phyloP scores from a whole-genome alignment of 768 basidiomycete species.

The Termitomyces sp. region DNA sequence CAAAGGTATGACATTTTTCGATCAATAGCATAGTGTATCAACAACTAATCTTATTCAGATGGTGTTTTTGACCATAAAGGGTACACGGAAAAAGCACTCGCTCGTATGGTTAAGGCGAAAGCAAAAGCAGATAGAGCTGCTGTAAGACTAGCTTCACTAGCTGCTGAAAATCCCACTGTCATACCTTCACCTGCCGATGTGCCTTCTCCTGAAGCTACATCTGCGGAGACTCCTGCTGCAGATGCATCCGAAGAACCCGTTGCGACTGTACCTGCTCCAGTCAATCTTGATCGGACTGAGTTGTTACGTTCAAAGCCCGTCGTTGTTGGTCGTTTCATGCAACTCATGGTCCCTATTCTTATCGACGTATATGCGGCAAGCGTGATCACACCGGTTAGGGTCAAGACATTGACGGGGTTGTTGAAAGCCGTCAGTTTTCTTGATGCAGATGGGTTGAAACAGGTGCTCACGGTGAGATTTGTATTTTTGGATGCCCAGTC shows the following conservation, averaged over 20 bases:
- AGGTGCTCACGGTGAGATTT: slow-evolving; percentile 69
- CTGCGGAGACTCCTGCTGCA: slow-evolving; percentile 31
- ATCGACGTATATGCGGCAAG: slow-evolving; percentile 99
- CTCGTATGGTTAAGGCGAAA: slow-evolving; percentile 74
- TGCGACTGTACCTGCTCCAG: slow-evolving; percentile 31
- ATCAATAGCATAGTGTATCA: not conserved
- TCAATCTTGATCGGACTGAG: slow-evolving; percentile 60
- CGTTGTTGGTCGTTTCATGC: slow-evolving; percentile 84
- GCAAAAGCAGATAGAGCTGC: slow-evolving; percentile 79
- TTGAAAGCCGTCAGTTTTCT: slow-evolving; percentile 91
- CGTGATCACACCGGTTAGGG: slow-evolving; percentile 81
- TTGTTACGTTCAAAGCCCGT: slow-evolving; percentile 68
- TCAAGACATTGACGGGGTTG: slow-evolving; percentile 84
- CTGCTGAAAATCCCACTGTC: slow-evolving; percentile 11
- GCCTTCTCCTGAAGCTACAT: slow-evolving; percentile 20
- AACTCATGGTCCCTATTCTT: slow-evolving; percentile 86
- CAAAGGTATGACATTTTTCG: slow-evolving; percentile 55
- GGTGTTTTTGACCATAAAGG: slow-evolving; percentile 92
- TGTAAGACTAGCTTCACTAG: slow-evolving; percentile 50
- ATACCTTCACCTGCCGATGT: slow-evolving; percentile 19
- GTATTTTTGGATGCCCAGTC: not conserved
- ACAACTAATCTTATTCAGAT: slow-evolving; percentile 44
- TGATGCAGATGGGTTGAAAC: slow-evolving; percentile 69
- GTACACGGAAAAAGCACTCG: slow-evolving; percentile 84
- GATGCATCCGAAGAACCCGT: slow-evolving; percentile 36